These are phyloP conservation scores for Phytophthora capsici DNA, from an alignment of 352 stramenopile species.

Conservation along the genomic window DNA sequence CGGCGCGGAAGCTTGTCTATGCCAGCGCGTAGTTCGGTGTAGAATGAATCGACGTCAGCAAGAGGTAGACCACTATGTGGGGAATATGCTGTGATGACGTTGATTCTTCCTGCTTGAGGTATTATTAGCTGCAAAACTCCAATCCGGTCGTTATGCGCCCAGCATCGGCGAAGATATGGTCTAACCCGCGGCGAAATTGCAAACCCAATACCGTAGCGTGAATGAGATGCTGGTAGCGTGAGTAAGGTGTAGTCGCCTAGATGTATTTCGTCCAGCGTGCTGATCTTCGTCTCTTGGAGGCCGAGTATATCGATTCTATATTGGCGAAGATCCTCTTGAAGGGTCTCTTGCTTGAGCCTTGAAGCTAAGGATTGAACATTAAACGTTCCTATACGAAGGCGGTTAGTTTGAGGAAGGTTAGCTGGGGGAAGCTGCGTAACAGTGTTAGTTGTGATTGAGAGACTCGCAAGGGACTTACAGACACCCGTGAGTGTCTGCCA, in stretches of 20 bases:
- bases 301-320: constrained; percentile 1
- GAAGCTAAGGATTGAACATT: neutral
- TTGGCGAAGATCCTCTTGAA: neutral
- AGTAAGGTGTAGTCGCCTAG: neutral
- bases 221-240: neutral
- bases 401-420: too few species aligned
- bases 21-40: neutral
- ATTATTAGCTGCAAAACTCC: constrained; percentile 3
- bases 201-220: neutral
- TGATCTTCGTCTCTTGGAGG: neutral
- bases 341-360: neutral
- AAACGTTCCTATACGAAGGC: neutral
- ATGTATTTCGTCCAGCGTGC: neutral
- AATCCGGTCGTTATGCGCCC: neutral
- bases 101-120: neutral
- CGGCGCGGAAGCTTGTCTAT: neutral
- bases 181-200: neutral
- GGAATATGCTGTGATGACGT: neutral
- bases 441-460: too few species aligned
- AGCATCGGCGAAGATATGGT: neutral
- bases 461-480: too few species aligned
- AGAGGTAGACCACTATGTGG: neutral
- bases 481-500: too few species aligned
- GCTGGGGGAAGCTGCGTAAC: too few species aligned
- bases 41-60: neutral